Conservation (phyloP, 352 stramenopile genomes). For the Globisporangium recalcitrans region DNA sequence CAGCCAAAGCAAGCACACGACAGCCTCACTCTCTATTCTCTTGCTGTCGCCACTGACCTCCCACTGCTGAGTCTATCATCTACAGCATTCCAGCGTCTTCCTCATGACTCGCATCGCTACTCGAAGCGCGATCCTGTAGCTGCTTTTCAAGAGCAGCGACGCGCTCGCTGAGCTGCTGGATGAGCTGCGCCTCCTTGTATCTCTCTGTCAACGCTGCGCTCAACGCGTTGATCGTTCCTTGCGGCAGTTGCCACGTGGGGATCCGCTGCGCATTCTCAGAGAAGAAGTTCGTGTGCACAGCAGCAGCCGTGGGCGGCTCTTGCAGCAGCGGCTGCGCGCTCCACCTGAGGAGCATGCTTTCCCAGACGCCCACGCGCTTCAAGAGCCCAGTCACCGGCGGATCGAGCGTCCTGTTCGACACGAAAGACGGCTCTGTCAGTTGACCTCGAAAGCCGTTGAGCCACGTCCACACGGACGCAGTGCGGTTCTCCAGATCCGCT, state of each 20-base stretch:
- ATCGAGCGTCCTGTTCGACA: conserved; percentile 45
- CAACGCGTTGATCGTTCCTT: conserved; percentile 42
- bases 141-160: conserved; percentile 31
- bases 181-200: conserved; percentile 37
- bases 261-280: conserved; percentile 48
- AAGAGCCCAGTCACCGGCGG: conserved; percentile 54
- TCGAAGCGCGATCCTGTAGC: conserved; percentile 7
- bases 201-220: conserved; percentile 36
- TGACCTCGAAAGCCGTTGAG: conserved; percentile 69
- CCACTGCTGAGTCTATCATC: neutral
- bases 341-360: conserved; percentile 72
- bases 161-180: conserved; percentile 36
- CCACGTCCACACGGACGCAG: conserved; percentile 76
- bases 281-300: conserved; percentile 44
- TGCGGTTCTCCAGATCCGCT: conserved; percentile 52
- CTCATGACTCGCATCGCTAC: neutral
- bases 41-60: neutral
- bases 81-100: neutral
- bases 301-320: conserved; percentile 20
- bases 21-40: neutral
- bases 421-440: conserved; percentile 52
- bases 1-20: neutral
- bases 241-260: conserved; percentile 63
- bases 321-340: conserved; percentile 55
- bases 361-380: conserved; percentile 61